Percentiles rank a stretch among this genome's conserved stretches.
These are phyloP conservation scores for Hysterium pulicare DNA, from an alignment of 2,329 filamentous ascomycete genomes.

Conservation along the genomic window DNA sequence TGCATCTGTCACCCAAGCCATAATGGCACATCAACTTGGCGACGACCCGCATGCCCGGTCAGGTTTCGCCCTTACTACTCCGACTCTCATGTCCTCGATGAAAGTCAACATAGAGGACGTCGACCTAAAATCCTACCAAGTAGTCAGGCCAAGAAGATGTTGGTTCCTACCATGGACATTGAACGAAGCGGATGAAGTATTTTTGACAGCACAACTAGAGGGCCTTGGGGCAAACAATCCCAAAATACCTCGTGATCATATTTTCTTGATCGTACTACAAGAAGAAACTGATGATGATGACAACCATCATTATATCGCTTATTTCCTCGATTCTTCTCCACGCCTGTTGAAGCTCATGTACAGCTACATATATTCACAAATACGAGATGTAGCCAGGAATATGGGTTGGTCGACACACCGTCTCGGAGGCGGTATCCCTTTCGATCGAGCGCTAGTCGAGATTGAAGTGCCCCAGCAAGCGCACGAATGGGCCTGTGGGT, in stretches of 20 bases:
- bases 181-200: neutral
- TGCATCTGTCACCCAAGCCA: constrained; percentile 4
- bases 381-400: neutral
- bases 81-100: neutral
- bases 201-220: neutral
- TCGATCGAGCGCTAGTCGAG: neutral
- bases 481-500: neutral
- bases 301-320: neutral
- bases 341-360: neutral
- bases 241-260: too few species aligned
- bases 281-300: neutral
- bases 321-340: neutral
- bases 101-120: too few species aligned
- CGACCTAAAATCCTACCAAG: neutral
- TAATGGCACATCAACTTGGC: neutral
- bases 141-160: neutral
- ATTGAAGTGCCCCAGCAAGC: neutral
- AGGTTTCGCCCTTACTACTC: neutral
- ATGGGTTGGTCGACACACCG: neutral
- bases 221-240: too few species aligned
- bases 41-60: neutral
- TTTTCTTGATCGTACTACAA: neutral
- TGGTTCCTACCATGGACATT: neutral
- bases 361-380: neutral
- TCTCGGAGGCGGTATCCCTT: neutral